Percentiles rank a stretch among this genome's conserved stretches.
phyloP scores from a whole-genome alignment of 2,329 filamentous ascomycete genomes.

The Paecilomyces variotii region DNA sequence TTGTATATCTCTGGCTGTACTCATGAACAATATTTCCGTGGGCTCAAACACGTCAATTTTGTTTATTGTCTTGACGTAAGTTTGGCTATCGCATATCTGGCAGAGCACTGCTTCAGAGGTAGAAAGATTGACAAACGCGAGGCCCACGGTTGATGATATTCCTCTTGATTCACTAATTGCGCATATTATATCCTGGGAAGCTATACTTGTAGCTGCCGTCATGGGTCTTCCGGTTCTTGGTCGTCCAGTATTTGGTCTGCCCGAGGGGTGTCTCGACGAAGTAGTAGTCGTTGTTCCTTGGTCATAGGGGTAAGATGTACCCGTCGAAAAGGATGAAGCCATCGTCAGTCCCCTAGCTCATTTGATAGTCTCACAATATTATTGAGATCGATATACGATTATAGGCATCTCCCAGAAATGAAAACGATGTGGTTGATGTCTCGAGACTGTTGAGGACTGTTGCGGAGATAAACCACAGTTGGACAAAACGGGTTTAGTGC shows the following conservation, averaged over 20 bases:
- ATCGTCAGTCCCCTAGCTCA: not conserved
- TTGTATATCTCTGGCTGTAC: conserved; percentile 59
- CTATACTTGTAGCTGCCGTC: conserved; percentile 50
- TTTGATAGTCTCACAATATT: not conserved
- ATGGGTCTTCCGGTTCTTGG: conserved; percentile 44
- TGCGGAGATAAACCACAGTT: conserved; percentile 5
- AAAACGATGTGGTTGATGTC: not conserved
- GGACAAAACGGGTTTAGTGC: conserved; percentile 2
- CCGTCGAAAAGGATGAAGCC: conserved; percentile 2
- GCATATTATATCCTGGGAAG: conserved; percentile 69
- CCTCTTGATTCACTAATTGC: conserved; percentile 83
- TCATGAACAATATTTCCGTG: conserved; percentile 69
- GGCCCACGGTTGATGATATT: conserved; percentile 71
- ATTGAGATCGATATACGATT: not conserved
- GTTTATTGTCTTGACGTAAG: conserved; percentile 79
- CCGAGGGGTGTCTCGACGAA: conserved; percentile 14
- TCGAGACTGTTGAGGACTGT: not conserved
- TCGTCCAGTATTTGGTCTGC: conserved; percentile 33
- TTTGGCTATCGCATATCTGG: conserved; percentile 88
- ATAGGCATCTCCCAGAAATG: conserved; percentile 1
- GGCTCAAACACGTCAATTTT: conserved; percentile 77
- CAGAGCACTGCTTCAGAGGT: conserved; percentile 78
- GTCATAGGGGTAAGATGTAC: conserved; percentile 3
- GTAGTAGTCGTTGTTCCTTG: conserved; percentile 7
- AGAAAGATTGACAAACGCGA: conserved; percentile 80